Evolutionary conservation across 805 yeast species (phyloP).

Genomic region (Wickerhamomyces chaumierensis): DNA sequence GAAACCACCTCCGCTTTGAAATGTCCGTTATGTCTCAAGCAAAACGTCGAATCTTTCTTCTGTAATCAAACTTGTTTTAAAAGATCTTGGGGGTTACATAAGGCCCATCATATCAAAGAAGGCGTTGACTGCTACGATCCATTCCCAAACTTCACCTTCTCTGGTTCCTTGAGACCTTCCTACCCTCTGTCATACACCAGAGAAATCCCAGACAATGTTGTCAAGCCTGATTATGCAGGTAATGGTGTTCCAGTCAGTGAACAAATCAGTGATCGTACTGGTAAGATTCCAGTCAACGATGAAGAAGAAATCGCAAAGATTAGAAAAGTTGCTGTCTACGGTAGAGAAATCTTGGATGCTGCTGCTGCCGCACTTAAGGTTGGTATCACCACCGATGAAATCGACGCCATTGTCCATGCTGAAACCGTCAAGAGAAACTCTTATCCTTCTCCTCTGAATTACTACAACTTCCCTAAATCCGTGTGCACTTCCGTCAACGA

Average conservation of each 20-base stretch:
- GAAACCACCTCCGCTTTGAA: constrained; percentile 63
- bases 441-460: constrained; percentile 92
- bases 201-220: constrained; percentile 58
- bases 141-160: constrained; percentile 64
- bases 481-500: constrained; percentile 92
- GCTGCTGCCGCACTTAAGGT: constrained; percentile 79
- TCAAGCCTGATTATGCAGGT: constrained; percentile 71
- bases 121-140: constrained; percentile 68
- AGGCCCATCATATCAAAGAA: constrained; percentile 57
- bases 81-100: constrained; percentile 61
- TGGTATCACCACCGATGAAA: constrained; percentile 88
- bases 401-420: constrained; percentile 76
- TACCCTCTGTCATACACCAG: constrained; percentile 77
- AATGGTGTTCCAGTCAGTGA: constrained; percentile 76
- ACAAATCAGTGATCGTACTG: constrained; percentile 56
- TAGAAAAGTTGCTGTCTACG: constrained; percentile 62
- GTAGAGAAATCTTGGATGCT: constrained; percentile 81
- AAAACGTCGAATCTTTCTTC: constrained; percentile 49
- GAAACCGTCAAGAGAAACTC: constrained; percentile 84
- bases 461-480: constrained; percentile 86
- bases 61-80: constrained; percentile 82
- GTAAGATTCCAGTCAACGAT: constrained; percentile 50
- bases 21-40: constrained; percentile 87
- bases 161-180: constrained; percentile 65
- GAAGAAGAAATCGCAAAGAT: constrained; percentile 66